Base-by-base conservation (phyloP, 2,329 filamentous ascomycete genomes). In the Stromatinia cepivora region DNA sequence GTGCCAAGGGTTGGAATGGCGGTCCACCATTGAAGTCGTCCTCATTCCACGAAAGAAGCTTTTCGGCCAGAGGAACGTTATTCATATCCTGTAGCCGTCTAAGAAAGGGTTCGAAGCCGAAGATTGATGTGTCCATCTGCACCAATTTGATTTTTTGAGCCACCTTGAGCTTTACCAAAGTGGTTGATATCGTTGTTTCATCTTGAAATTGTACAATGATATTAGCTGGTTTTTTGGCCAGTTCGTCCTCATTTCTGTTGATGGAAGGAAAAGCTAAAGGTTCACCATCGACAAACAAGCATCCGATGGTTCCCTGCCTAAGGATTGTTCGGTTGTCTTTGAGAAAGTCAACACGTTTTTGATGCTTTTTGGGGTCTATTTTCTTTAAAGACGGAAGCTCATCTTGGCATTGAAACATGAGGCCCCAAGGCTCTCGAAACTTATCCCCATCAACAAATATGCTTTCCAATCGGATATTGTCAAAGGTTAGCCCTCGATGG, bases 41-140 rank as follows among this genome's bases (percentile, higher is more conserved):
- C 68, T 73, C 45, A 72, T 70, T 53, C 72, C 77, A 79, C 11
- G 77, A 74, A 3, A 91, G 78, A 0, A 91, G 74, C 45, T 85
- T 80, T 1, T 85, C 76, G 4, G 84, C 80, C 0, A 93, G 79
- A 0, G 89, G 85, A 0, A 92, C 67, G 2, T 87, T 82, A 0
- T 76, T 79, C 34, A 87, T 86, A 0, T 81, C 78, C 75, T 91
- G 84, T 1, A 93, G 79, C 1, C 85, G 82, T 61, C 84, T 78
- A 6, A 93, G 76, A 1, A 93, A 82, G 0, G 90, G 90, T 67
- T 92, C 87, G 68, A 88, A 92, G 0, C 90, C 87, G 75, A 92
- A 93, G 0, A 89, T 83, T 0, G 90, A 82, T 0, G 90, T 89
- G 54, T 91, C 85, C 0, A 92, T 85, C 3, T 88, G 78, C 0